Conservation (phyloP, 257 asterid genomes). For the Nicotiana benthamiana region DNA sequence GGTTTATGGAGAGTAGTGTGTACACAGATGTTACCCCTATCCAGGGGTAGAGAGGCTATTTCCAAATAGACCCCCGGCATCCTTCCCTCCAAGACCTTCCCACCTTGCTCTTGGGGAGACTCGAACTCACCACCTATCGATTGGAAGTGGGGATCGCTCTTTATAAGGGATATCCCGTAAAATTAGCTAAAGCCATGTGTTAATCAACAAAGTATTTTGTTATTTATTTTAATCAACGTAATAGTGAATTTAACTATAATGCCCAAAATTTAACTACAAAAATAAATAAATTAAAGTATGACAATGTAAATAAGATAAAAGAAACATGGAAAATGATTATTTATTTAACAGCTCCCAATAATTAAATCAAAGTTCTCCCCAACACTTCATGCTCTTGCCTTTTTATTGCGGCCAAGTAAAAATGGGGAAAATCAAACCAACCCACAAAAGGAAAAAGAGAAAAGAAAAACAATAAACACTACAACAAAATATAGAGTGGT, state of each 20-base stretch:
- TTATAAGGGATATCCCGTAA: no score
- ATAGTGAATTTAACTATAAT: background rate
- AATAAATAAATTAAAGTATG: background rate
- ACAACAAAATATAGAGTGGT: background rate
- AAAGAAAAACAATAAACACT: background rate
- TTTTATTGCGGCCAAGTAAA: conserved; percentile 11
- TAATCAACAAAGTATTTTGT: no score
- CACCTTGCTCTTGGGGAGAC: no score
- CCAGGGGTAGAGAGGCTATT: no score
- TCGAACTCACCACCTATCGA: no score
- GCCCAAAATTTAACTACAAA: background rate
- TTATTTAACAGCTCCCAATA: conserved; percentile 2
- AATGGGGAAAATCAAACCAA: background rate
- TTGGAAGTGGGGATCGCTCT: no score
- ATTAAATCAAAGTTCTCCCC: background rate
- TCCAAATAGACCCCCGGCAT: no score
- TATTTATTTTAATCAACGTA: background rate
- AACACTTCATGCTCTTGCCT: background rate
- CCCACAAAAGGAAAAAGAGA: background rate
- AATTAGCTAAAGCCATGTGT: no score
- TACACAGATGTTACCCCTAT: no score
- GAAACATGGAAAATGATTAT: background rate
- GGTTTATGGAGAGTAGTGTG: no score
- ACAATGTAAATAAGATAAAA: background rate
- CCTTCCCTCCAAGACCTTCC: no score